Conservation (phyloP, 192 early-diverging fungal genomes). For the Paraglomus occultum region DNA sequence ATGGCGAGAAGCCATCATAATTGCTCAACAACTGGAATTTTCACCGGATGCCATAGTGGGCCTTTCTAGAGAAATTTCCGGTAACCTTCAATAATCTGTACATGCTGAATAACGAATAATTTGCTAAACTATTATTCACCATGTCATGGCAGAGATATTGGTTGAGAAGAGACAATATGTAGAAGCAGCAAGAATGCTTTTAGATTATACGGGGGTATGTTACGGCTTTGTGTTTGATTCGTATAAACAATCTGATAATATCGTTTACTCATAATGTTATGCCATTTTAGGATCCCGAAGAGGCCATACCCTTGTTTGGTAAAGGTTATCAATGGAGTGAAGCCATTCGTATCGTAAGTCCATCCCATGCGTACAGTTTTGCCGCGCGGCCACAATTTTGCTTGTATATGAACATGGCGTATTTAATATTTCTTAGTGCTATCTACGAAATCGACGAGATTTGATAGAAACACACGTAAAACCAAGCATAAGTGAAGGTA, state of each 20-base stretch:
- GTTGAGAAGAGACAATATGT: constrained; percentile 56
- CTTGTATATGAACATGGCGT: background rate
- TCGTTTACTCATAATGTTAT: constrained; percentile 8
- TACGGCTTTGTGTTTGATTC: background rate
- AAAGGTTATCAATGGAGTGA: constrained; percentile 77
- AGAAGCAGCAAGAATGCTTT: constrained; percentile 66
- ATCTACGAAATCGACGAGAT: constrained; percentile 58
- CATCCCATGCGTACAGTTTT: background rate
- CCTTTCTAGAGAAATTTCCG: constrained; percentile 57
- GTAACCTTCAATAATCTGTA: constrained; percentile 24
- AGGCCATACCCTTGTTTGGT: constrained; percentile 65
- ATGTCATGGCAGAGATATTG: constrained; percentile 42
- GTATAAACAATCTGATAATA: no score
- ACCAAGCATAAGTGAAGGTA: constrained; percentile 60
- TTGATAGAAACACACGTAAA: constrained; percentile 73
- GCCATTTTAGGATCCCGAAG: constrained; percentile 59
- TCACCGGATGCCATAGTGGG: constrained; percentile 44
- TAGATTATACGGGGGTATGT: constrained; percentile 63
- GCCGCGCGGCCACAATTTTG: background rate
- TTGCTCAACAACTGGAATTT: constrained; percentile 57
- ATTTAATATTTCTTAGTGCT: constrained; percentile 37
- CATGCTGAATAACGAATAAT: constrained; percentile 29
- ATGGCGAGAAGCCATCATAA: constrained; percentile 68
- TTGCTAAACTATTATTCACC: background rate
- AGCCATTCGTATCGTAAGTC: constrained; percentile 60